phyloP scores from a whole-genome alignment of 345 rosid genomes.

The Luvunga scandens region DNA sequence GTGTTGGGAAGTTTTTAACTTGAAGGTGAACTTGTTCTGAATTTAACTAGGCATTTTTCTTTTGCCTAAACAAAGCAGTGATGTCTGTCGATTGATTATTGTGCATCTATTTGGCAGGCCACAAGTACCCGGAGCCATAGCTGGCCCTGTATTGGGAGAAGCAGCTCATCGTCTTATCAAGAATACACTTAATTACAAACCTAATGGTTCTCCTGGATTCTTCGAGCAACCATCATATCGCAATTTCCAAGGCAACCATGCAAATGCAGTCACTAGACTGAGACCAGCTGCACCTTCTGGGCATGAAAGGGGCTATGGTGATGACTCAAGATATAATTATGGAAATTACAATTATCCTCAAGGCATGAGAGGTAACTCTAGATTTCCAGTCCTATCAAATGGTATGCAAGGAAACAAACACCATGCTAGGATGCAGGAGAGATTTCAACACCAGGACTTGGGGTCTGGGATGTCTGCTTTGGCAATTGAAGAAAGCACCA shows the following conservation, averaged over 20 bases:
- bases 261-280: slow-evolving; percentile 32
- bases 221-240: slow-evolving; percentile 44
- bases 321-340: slow-evolving; percentile 40
- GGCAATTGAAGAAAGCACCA: slow-evolving; percentile 46
- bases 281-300: slow-evolving; percentile 59
- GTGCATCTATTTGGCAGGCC: slow-evolving; percentile 49
- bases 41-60: background rate
- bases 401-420: slow-evolving; percentile 44
- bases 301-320: slow-evolving; percentile 46
- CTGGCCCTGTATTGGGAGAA: slow-evolving; percentile 74
- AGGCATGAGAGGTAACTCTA: slow-evolving; percentile 36
- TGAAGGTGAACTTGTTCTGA: background rate
- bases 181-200: slow-evolving; percentile 77
- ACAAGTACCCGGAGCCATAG: slow-evolving; percentile 74
- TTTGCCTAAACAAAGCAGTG: background rate
- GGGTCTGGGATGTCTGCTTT: slow-evolving; percentile 52
- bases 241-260: slow-evolving; percentile 41
- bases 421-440: slow-evolving; percentile 41
- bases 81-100: background rate
- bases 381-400: slow-evolving; percentile 38
- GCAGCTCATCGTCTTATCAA: slow-evolving; percentile 97
- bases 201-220: slow-evolving; percentile 48
- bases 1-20: background rate
- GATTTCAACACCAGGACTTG: slow-evolving; percentile 39
- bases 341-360: slow-evolving; percentile 45